Conservation (phyloP, 768 basidiomycete genomes). For the Boletus edulis region DNA sequence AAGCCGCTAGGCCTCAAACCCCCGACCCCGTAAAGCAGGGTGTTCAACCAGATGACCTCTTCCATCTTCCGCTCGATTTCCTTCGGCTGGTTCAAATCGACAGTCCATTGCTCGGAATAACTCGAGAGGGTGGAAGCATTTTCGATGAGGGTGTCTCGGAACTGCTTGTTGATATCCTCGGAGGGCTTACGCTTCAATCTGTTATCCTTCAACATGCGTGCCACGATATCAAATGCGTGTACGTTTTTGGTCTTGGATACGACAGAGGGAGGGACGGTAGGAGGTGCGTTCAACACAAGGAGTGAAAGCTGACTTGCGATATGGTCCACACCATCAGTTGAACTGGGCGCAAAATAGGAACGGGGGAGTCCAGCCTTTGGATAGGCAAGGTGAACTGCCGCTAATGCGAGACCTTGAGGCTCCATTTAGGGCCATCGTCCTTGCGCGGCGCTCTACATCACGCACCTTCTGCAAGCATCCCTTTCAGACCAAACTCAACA, state of each 20-base stretch:
- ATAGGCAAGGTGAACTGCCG: slow-evolving; percentile 31
- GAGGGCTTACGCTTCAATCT: slow-evolving; percentile 18
- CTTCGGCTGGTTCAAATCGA: slow-evolving; percentile 33
- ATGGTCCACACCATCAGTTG: no score
- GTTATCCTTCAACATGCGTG: slow-evolving; percentile 50
- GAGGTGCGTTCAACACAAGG: no score
- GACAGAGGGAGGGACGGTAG: not conserved
- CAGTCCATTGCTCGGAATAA: slow-evolving; percentile 41
- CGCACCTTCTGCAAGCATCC: slow-evolving; percentile 61
- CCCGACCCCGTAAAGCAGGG: slow-evolving; percentile 48
- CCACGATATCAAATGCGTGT: slow-evolving; percentile 48
- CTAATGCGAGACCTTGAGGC: slow-evolving; percentile 23
- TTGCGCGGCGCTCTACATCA: not conserved
- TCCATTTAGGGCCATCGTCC: not conserved
- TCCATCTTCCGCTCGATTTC: slow-evolving; percentile 55
- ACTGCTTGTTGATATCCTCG: slow-evolving; percentile 24
- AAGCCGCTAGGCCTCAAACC: slow-evolving; percentile 50
- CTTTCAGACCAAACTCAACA: slow-evolving; percentile 59
- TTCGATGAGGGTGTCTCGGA: not conserved
- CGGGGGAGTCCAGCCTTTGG: slow-evolving; percentile 32
- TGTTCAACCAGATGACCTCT: slow-evolving; percentile 56
- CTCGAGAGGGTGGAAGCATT: slow-evolving; percentile 1
- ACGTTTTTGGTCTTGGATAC: slow-evolving; percentile 2
- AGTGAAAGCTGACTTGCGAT: no score
- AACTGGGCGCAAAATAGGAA: slow-evolving; percentile 7